These are phyloP conservation scores for Paraglomus brasilianum DNA, from an alignment of 192 early-diverging fungal genomes.

Conservation along the genomic window DNA sequence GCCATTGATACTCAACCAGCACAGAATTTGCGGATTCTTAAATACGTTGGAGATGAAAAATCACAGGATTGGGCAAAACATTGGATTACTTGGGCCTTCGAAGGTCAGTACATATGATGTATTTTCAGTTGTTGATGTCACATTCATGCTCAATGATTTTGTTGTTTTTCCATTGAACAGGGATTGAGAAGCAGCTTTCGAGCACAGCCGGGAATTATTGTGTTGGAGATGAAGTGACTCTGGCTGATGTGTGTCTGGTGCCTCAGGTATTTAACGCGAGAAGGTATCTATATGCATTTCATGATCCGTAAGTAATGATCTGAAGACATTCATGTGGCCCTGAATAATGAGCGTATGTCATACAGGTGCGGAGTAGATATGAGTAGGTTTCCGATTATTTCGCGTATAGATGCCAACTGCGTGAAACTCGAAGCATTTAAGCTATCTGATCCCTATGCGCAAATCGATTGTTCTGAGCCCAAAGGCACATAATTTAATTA, in stretches of 20 bases:
- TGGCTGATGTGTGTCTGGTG: constrained; percentile 80
- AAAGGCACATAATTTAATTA: too few species aligned
- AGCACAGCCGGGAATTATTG: constrained; percentile 69
- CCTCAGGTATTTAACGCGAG: constrained; percentile 79
- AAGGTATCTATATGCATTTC: constrained; percentile 45
- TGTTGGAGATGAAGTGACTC: constrained; percentile 75
- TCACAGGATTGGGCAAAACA: constrained; percentile 60
- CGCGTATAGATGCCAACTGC: constrained; percentile 55
- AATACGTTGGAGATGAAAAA: constrained; percentile 56
- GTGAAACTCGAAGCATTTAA: constrained; percentile 65
- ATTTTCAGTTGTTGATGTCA: background rate
- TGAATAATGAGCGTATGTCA: background rate
- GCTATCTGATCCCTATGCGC: constrained; percentile 56
- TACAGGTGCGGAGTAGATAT: constrained; percentile 69
- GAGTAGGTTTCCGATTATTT: constrained; percentile 64
- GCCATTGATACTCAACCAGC: constrained; percentile 86
- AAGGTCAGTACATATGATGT: constrained; percentile 39
- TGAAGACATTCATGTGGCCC: background rate
- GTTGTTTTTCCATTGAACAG: constrained; percentile 28
- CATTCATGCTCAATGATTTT: background rate
- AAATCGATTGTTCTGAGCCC: constrained; percentile 67
- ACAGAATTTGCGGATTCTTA: constrained; percentile 77
- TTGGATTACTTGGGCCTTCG: constrained; percentile 60
- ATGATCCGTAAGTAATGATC: background rate
- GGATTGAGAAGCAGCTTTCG: constrained; percentile 46